Conservation (phyloP, 1,139 yeast species). For the Candida sp. region DNA sequence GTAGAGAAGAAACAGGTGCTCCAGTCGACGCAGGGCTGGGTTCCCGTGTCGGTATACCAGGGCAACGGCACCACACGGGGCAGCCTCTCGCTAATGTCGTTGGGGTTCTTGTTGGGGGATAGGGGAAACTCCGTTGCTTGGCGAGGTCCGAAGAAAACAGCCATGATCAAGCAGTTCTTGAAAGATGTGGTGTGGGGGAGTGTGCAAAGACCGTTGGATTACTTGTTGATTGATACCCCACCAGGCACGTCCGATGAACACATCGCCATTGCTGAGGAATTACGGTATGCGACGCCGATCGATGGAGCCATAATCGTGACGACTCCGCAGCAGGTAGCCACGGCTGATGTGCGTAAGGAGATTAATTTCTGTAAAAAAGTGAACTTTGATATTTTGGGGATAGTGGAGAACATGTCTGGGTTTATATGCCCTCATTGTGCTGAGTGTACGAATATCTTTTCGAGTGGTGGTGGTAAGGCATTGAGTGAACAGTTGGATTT, state of each 20-base stretch:
- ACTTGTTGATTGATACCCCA: constrained; percentile 92
- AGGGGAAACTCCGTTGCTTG: constrained; percentile 94
- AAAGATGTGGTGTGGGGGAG: constrained; percentile 92
- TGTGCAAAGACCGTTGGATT: constrained; percentile 59
- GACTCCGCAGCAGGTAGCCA: constrained; percentile 59
- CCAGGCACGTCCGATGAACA: constrained; percentile 99
- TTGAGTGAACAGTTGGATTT: constrained; percentile 66
- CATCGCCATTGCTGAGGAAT: constrained; percentile 93
- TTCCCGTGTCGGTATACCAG: constrained; percentile 66
- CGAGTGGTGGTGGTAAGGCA: constrained; percentile 89
- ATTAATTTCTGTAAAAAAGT: constrained; percentile 51
- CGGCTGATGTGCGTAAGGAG: constrained; percentile 55
- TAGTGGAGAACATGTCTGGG: constrained; percentile 54
- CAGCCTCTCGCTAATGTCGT: constrained; percentile 70
- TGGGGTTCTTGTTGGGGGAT: constrained; percentile 87
- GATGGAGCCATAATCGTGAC: constrained; percentile 55
- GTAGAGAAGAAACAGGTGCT: constrained; percentile 79
- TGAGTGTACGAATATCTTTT: constrained; percentile 90
- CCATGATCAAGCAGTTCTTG: constrained; percentile 94
- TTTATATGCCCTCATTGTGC: constrained; percentile 75
- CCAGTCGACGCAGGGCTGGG: constrained; percentile 89
- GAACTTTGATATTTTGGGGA: constrained; percentile 45
- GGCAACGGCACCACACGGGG: constrained; percentile 33
- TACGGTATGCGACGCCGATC: constrained; percentile 55
- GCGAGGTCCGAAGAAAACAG: constrained; percentile 99